Percentiles rank a stretch among this genome's conserved stretches.
These are phyloP conservation scores for Rhizophora apiculata DNA, from an alignment of 345 rosid species.

Conservation along the genomic window DNA sequence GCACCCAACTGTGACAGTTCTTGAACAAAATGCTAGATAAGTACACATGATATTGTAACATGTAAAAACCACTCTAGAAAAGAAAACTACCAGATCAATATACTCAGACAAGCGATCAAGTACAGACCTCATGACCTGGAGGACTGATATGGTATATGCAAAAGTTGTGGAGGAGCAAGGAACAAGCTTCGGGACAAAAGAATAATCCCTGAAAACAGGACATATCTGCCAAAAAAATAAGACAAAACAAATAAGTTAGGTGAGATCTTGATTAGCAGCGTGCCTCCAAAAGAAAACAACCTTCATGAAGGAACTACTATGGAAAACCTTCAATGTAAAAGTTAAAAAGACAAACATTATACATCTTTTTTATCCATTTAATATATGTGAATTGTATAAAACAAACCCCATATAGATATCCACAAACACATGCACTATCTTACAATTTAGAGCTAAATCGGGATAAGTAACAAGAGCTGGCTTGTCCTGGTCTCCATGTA, in stretches of 20 bases:
- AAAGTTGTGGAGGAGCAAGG: slow-evolving; percentile 89
- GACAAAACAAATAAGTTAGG: slow-evolving; percentile 18
- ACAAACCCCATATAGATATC: too few species aligned
- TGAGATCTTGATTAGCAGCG: slow-evolving; percentile 6
- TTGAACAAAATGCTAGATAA: slow-evolving; percentile 22
- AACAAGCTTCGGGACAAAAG: slow-evolving; percentile 83
- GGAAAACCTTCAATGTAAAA: not conserved
- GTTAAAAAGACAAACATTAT: not conserved
- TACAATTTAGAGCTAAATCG: slow-evolving; percentile 81
- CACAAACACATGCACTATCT: slow-evolving; percentile 15
- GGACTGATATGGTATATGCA: slow-evolving; percentile 96
- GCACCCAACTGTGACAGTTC: slow-evolving; percentile 95
- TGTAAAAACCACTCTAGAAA: slow-evolving; percentile 57
- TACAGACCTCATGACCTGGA: slow-evolving; percentile 94
- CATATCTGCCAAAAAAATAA: slow-evolving; percentile 48
- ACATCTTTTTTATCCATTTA: slow-evolving; percentile 1
- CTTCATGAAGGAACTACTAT: not conserved
- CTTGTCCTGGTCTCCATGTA: slow-evolving; percentile 78
- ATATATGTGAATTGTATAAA: slow-evolving; percentile 4
- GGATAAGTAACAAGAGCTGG: slow-evolving; percentile 88
- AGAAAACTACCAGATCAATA: not conserved
- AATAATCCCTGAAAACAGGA: slow-evolving; percentile 90
- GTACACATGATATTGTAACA: slow-evolving; percentile 34
- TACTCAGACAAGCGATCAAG: not conserved
- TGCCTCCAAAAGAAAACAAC: not conserved